Conservation (phyloP, 2,329 filamentous ascomycete genomes). For the Westerdykella sp. region DNA sequence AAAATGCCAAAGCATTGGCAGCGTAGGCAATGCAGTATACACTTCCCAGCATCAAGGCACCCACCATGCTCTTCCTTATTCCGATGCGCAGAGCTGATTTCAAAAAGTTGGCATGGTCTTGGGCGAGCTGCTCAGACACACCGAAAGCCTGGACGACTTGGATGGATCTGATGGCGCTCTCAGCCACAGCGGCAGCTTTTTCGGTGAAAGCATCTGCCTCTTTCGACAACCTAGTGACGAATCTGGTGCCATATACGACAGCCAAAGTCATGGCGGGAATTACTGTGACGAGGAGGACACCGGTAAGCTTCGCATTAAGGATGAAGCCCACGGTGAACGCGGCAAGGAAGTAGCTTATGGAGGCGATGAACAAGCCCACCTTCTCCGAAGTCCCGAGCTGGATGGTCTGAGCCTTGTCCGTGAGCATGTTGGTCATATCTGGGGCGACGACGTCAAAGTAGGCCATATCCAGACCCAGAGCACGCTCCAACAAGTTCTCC, state of each 20-base stretch:
- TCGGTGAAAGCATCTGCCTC: conserved; percentile 36
- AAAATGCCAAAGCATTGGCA: conserved; percentile 44
- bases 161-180: conserved; percentile 42
- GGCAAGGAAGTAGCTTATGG: conserved; percentile 42
- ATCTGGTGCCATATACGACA: conserved; percentile 39
- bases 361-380: conserved; percentile 43
- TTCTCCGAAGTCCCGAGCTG: conserved; percentile 45
- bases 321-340: conserved; percentile 44
- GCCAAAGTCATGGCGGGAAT: conserved; percentile 45
- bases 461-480: conserved; percentile 47
- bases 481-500: conserved; percentile 42
- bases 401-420: conserved; percentile 43
- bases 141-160: conserved; percentile 47
- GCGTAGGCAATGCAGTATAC: conserved; percentile 44
- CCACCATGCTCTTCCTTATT: conserved; percentile 37
- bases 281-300: conserved; percentile 41
- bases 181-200: conserved; percentile 40
- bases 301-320: conserved; percentile 39
- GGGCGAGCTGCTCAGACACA: conserved; percentile 36
- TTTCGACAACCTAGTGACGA: conserved; percentile 38
- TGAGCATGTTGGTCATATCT: conserved; percentile 44
- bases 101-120: conserved; percentile 34
- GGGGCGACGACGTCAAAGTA: conserved; percentile 47
- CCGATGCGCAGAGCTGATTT: conserved; percentile 32
- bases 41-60: conserved; percentile 39